Percentiles rank a stretch among this genome's conserved stretches.
phyloP scores from a whole-genome alignment of 352 stramenopile species.

The Globisporangium polare region DNA sequence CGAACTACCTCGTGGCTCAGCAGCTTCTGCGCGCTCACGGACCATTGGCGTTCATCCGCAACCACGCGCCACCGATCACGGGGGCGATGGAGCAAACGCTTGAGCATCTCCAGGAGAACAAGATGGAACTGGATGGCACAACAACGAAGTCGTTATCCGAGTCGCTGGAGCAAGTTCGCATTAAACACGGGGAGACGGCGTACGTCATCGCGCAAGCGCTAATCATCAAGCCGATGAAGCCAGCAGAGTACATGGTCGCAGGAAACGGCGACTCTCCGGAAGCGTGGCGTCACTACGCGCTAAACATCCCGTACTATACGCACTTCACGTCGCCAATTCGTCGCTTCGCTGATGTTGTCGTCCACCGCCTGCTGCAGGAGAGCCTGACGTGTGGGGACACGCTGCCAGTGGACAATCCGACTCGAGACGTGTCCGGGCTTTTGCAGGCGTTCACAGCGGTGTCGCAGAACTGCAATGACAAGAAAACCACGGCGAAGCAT shows the following conservation, averaged over 20 bases:
- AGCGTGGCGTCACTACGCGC: conserved; percentile 93
- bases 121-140: conserved; percentile 81
- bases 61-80: conserved; percentile 79
- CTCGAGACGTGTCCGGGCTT: conserved; percentile 19
- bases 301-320: conserved; percentile 98
- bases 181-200: conserved; percentile 70
- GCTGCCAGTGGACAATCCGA: conserved; percentile 2
- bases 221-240: conserved; percentile 93
- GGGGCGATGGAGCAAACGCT: conserved; percentile 43
- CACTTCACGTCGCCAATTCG: conserved; percentile 98
- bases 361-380: conserved; percentile 65
- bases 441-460: conserved; percentile 43
- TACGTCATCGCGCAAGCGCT: conserved; percentile 90
- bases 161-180: conserved; percentile 76
- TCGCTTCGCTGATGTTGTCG: conserved; percentile 88
- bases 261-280: conserved; percentile 61
- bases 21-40: conserved; percentile 89
- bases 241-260: conserved; percentile 91
- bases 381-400: conserved; percentile 25
- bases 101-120: conserved; percentile 34
- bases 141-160: conserved; percentile 79
- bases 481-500: conserved; percentile 81
- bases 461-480: conserved; percentile 80
- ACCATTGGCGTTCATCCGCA: conserved; percentile 86
- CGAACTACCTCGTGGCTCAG: conserved; percentile 97